Base-by-base conservation (phyloP, 1,284 basidiomycete species). In the Pholiota adiposa region DNA sequence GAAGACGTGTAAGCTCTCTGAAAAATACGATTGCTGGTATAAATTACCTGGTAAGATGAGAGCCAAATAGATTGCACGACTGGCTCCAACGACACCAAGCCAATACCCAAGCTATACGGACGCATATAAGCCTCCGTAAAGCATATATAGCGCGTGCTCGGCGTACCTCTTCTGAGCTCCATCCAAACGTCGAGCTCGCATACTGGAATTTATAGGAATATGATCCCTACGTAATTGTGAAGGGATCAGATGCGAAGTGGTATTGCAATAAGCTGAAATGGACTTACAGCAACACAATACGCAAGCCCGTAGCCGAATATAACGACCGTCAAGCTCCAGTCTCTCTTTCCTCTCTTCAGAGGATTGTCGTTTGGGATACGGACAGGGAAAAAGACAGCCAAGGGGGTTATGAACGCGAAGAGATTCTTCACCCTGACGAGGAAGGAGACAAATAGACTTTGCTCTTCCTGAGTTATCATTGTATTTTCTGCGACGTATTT, bases 271-370 rank as follows among this genome's bases (percentile, higher is more conserved):
- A 51, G 43, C 16, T 11, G 12, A 18, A n/a, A n/a, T n/a, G 18
- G 46, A 38, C 48, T 49, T 43, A 90, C 92, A 69, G 85, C 72
- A 18, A 89, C 64, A 8, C 83, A 80, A 6, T 81, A 71, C 9
- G 79, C 74, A 54, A 83, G 79, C 4, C 83, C 88, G 68, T 85
- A 88, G 1, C 79, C 81, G 38, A 80, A 55, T 1, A 83, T 88
- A 25, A 91, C 56, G n/a, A 85, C 72, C 0, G 82, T 79, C 67
- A 96, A 72, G 68, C 82, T 92, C 88, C 88, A 95, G 67, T 95
- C 87, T 63, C 79, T 81, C 50, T 72, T 74, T 52, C 66, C 65
- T 38, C 63, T 71, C 66, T 80, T 83, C 59, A 75, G 73, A 18
- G 77, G 71, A 58, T 77, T 79, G 51, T 43, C 48, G 51, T 64